Percentiles rank a stretch among this genome's conserved stretches.
These are phyloP conservation scores for Neurospora sublineolata DNA, from an alignment of 495 filamentous ascomycete species.

Conservation along the genomic window DNA sequence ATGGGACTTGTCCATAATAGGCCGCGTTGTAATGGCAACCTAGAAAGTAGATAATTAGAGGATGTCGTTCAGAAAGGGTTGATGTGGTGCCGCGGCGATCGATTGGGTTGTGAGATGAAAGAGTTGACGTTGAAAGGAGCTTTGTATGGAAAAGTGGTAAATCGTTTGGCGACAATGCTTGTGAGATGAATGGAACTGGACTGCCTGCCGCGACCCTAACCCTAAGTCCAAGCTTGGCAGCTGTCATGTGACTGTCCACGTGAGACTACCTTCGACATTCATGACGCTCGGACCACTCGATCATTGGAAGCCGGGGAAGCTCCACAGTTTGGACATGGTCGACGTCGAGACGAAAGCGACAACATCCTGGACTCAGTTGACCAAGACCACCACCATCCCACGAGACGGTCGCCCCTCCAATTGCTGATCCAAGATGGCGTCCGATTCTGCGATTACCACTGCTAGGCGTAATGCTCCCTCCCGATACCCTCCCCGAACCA, in stretches of 20 bases:
- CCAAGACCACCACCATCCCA: slow-evolving; percentile 11
- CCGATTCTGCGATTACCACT: slow-evolving; percentile 19
- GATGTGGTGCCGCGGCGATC: not conserved
- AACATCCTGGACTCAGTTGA: slow-evolving; percentile 1
- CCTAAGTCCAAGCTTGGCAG: not conserved
- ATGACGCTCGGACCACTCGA: not conserved
- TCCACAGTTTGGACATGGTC: not conserved
- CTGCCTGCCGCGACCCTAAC: not conserved
- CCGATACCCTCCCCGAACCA: not conserved
- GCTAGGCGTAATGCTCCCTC: slow-evolving; percentile 21
- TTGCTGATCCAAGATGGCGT: slow-evolving; percentile 25
- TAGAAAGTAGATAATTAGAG: not conserved
- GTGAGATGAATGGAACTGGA: not conserved
- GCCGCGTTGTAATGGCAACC: not conserved
- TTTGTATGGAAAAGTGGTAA: not conserved
- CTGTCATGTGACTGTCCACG: not conserved
- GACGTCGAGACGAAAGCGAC: not conserved
- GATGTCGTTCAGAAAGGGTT: not conserved
- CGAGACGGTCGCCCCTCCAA: slow-evolving; percentile 14
- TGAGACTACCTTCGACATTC: not conserved
- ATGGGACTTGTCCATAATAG: not conserved
- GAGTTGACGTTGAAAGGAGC: not conserved
- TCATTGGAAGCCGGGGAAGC: not conserved
- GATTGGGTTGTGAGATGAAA: not conserved
- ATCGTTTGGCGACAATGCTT: not conserved